A percentile compares a stretch with the other conserved stretches of the same genome.
Evolutionary conservation across 768 basidiomycete species (phyloP).

Genomic region (Cystoderma amianthinum): DNA sequence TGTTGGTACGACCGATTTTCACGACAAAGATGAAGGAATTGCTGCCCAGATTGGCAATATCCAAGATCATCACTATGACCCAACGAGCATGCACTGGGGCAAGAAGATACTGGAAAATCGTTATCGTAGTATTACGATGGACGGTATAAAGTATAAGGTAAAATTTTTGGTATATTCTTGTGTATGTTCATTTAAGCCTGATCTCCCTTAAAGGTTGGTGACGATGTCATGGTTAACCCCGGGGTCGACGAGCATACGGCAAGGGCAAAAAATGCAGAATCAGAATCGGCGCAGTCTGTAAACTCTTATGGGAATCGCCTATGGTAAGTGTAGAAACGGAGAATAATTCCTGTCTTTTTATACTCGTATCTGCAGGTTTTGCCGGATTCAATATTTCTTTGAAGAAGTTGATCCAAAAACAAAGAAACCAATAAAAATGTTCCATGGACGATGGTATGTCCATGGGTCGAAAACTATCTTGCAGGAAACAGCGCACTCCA

Average conservation of each 20-base stretch:
- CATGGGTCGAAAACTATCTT: slow-evolving; percentile 63
- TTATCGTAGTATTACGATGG: slow-evolving; percentile 44
- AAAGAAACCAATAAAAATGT: slow-evolving; percentile 32
- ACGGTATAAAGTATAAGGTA: slow-evolving; percentile 52
- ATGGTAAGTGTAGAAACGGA: slow-evolving; percentile 34
- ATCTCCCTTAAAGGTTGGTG: slow-evolving; percentile 55
- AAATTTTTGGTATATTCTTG: slow-evolving; percentile 11
- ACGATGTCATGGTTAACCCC: slow-evolving; percentile 56
- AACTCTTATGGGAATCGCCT: slow-evolving; percentile 51
- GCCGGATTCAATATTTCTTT: slow-evolving; percentile 59
- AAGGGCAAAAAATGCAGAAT: slow-evolving; percentile 31
- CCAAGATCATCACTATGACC: slow-evolving; percentile 25
- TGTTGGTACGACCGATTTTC: slow-evolving; percentile 18
- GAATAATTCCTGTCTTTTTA: neutral
- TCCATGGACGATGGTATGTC: slow-evolving; percentile 67
- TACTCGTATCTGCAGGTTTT: slow-evolving; percentile 45
- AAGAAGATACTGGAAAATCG: slow-evolving; percentile 13
- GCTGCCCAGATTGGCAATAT: slow-evolving; percentile 16
- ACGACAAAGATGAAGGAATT: slow-evolving; percentile 20
- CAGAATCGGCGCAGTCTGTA: slow-evolving; percentile 33
- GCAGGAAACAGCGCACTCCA: slow-evolving; percentile 61
- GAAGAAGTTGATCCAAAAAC: slow-evolving; percentile 20
- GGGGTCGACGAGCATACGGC: slow-evolving; percentile 39
- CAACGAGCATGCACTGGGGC: slow-evolving; percentile 26
- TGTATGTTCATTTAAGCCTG: too few relatives aligned